Evolutionary conservation across 805 yeast species (phyloP).

Genomic region (Starmerella davenportii): DNA sequence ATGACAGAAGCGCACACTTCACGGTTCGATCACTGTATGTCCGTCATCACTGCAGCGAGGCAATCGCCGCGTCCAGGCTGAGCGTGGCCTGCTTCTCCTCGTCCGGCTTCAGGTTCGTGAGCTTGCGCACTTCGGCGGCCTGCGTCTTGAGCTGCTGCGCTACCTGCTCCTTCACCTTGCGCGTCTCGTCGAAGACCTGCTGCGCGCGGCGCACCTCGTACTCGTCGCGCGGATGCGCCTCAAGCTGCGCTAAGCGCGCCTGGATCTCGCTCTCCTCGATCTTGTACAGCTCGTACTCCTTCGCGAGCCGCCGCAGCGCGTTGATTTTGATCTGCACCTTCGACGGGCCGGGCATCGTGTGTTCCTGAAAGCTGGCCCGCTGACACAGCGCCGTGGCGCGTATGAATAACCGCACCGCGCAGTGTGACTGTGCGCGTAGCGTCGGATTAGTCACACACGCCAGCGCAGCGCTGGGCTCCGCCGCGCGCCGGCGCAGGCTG

Average conservation of each 20-base stretch:
- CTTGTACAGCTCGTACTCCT: conserved; percentile 46
- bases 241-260: conserved; percentile 31
- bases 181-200: conserved; percentile 38
- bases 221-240: conserved; percentile 33
- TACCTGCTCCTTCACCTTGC: conserved; percentile 34
- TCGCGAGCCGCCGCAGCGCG: conserved; percentile 49
- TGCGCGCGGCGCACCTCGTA: conserved; percentile 39
- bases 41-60: conserved; percentile 36
- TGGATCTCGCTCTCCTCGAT: conserved; percentile 42
- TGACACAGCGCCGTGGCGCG: too few species aligned
- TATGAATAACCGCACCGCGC: too few species aligned
- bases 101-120: conserved; percentile 15
- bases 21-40: too few species aligned
- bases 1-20: too few species aligned
- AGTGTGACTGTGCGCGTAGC: too few species aligned
- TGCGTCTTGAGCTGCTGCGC: conserved; percentile 26
- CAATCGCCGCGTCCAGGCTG: conserved; percentile 10
- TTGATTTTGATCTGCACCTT: conserved; percentile 51
- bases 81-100: conserved; percentile 13
- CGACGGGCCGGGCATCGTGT: conserved; percentile 48
- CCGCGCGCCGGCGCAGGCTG: too few species aligned
- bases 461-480: too few species aligned
- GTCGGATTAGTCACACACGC: too few species aligned
- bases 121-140: conserved; percentile 14
- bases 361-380: too few species aligned